Evolutionary conservation across 192 early-diverging fungal genomes (phyloP).

Genomic region (Backusella morwellensis): DNA sequence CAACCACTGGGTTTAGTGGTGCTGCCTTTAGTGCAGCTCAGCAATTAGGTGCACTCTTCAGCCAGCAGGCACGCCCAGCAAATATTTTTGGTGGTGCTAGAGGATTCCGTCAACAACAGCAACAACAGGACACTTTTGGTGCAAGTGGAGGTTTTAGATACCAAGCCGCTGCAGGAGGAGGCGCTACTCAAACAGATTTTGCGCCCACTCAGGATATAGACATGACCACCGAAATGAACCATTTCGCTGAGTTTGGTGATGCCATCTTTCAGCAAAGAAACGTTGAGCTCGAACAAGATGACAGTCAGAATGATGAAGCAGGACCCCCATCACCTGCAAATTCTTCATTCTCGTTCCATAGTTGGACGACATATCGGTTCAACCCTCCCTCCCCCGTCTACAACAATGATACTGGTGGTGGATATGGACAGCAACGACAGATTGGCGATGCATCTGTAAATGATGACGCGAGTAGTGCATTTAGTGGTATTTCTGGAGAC

Average conservation of each 20-base stretch:
- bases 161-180: slow-evolving; percentile 29
- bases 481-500: slow-evolving; percentile 11
- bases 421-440: slow-evolving; percentile 27
- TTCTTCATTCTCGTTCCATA: too few species aligned
- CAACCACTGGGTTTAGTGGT: slow-evolving; percentile 19
- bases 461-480: slow-evolving; percentile 19
- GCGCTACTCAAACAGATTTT: slow-evolving; percentile 58
- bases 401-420: neutral
- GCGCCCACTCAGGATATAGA: too few species aligned
- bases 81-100: slow-evolving; percentile 35
- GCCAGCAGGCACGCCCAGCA: slow-evolving; percentile 18
- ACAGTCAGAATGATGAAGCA: slow-evolving; percentile 58
- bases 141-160: slow-evolving; percentile 41
- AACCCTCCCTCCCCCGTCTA: too few species aligned
- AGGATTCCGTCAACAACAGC: slow-evolving; percentile 33
- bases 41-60: slow-evolving; percentile 22
- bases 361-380: too few species aligned
- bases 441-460: slow-evolving; percentile 52
- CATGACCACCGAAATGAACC: too few species aligned
- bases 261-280: slow-evolving; percentile 85
- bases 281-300: slow-evolving; percentile 89
- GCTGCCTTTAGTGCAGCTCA: slow-evolving; percentile 24
- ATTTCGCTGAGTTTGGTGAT: too few species aligned
- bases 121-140: slow-evolving; percentile 22
- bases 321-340: too few species aligned